Evolutionary conservation across 805 yeast genomes (phyloP).

Genomic region (Candida silvicultrix): DNA sequence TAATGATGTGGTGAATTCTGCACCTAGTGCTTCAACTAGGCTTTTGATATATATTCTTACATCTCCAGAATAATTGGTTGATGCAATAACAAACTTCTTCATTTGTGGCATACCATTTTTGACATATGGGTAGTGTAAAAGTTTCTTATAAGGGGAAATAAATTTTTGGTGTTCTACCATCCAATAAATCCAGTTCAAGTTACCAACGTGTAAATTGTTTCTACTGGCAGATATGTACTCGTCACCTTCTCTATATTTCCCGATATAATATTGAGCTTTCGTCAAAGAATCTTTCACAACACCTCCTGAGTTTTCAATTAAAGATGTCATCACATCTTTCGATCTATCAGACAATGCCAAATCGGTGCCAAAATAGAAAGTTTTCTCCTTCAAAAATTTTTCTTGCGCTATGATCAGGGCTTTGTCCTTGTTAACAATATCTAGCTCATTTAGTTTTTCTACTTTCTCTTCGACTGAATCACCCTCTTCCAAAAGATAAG

Average conservation of each 20-base stretch:
- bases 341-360: constrained; percentile 43
- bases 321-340: constrained; percentile 29
- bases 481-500: constrained; percentile 31
- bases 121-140: constrained; percentile 66
- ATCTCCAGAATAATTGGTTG: constrained; percentile 83
- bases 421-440: constrained; percentile 5
- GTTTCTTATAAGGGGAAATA: constrained; percentile 44
- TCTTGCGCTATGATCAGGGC: constrained; percentile 6
- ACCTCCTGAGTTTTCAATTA: constrained; percentile 55
- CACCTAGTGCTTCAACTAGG: constrained; percentile 67
- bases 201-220: constrained; percentile 46
- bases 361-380: constrained; percentile 49
- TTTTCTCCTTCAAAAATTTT: constrained; percentile 35
- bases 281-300: constrained; percentile 23
- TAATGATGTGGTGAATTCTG: constrained; percentile 59
- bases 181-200: constrained; percentile 69
- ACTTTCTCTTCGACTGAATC: constrained; percentile 6
- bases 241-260: constrained; percentile 54
- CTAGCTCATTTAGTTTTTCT: constrained; percentile 9
- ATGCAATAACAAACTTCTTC: constrained; percentile 48
- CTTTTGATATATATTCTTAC: constrained; percentile 67
- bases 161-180: constrained; percentile 51
- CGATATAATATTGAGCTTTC: constrained; percentile 46
- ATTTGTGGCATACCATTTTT: constrained; percentile 45
- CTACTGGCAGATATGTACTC: constrained; percentile 43